Evolutionary conservation across 2,329 filamentous ascomycete genomes (phyloP).

Genomic region (Fusarium armeniacum): DNA sequence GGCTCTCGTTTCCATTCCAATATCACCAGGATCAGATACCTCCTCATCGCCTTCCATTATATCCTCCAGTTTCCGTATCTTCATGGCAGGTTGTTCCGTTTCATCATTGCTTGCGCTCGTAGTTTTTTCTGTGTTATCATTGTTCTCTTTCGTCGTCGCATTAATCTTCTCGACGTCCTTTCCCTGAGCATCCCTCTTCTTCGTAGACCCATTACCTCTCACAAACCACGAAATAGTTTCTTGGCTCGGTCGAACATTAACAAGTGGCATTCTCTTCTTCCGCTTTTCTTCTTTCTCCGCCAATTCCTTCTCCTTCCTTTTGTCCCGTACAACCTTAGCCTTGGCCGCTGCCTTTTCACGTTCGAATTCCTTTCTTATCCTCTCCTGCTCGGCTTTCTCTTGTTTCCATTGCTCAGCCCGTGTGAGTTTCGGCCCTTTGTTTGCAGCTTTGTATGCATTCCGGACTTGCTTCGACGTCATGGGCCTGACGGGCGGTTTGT

Average conservation of each 20-base stretch:
- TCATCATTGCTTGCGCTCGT: constrained; percentile 6
- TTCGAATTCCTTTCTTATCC: constrained; percentile 67
- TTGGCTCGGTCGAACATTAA: constrained; percentile 69
- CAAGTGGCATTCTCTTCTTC: constrained; percentile 66
- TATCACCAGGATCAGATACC: background rate
- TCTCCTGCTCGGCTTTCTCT: constrained; percentile 66
- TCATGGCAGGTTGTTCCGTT: background rate
- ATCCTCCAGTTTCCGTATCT: constrained; percentile 21
- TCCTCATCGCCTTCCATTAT: constrained; percentile 38
- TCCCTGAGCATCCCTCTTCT: constrained; percentile 51
- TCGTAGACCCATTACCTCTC: constrained; percentile 52
- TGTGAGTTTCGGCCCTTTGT: constrained; percentile 56
- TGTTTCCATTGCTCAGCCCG: constrained; percentile 57
- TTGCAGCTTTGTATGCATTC: constrained; percentile 57
- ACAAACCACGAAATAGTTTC: constrained; percentile 69
- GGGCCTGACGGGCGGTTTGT: constrained; percentile 45
- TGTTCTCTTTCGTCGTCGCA: constrained; percentile 8
- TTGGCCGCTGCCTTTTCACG: constrained; percentile 63
- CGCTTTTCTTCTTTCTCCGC: constrained; percentile 65
- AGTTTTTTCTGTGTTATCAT: background rate
- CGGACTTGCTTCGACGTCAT: constrained; percentile 61
- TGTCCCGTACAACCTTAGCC: constrained; percentile 66
- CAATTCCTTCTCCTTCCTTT: constrained; percentile 68
- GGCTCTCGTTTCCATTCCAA: background rate
- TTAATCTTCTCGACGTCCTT: constrained; percentile 25